Evolutionary conservation across 2,329 filamentous ascomycete species (phyloP).

Genomic region (Pyricularia grisea): DNA sequence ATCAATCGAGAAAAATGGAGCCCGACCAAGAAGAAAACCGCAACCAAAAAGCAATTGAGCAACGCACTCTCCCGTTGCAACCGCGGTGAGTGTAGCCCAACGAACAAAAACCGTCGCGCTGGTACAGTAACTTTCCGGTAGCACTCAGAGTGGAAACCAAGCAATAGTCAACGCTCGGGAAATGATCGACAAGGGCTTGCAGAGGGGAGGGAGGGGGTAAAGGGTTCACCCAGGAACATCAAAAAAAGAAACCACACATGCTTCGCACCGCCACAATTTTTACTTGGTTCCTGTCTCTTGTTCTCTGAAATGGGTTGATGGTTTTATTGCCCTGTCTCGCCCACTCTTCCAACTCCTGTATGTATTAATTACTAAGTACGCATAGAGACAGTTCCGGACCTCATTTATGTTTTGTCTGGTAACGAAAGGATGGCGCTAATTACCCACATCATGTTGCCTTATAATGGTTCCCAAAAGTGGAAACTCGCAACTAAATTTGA

Average conservation of each 20-base stretch:
- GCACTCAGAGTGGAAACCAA: neutral
- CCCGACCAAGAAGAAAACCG: neutral
- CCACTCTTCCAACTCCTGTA: no score
- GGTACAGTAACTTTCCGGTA: no score
- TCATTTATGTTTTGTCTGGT: neutral
- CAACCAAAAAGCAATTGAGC: neutral
- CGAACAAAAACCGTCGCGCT: neutral
- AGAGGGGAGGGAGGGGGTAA: neutral
- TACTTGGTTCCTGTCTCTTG: neutral
- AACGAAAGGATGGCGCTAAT: neutral
- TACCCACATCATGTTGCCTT: neutral
- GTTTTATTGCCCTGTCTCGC: no score
- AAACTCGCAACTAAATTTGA: neutral
- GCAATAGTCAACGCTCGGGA: neutral
- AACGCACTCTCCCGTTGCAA: no score
- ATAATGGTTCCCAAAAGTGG: neutral
- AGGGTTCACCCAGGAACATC: neutral
- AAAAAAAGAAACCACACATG: no score
- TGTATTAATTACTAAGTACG: neutral
- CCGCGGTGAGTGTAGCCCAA: no score
- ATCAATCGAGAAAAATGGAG: neutral
- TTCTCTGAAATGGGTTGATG: no score
- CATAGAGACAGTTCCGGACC: neutral
- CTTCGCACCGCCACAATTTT: neutral
- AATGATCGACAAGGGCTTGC: neutral